Percentiles rank a stretch among this genome's conserved stretches.
These are phyloP conservation scores for Hemisphaericaspora nanyangensis DNA, from an alignment of 805 yeast genomes.

Conservation along the genomic window DNA sequence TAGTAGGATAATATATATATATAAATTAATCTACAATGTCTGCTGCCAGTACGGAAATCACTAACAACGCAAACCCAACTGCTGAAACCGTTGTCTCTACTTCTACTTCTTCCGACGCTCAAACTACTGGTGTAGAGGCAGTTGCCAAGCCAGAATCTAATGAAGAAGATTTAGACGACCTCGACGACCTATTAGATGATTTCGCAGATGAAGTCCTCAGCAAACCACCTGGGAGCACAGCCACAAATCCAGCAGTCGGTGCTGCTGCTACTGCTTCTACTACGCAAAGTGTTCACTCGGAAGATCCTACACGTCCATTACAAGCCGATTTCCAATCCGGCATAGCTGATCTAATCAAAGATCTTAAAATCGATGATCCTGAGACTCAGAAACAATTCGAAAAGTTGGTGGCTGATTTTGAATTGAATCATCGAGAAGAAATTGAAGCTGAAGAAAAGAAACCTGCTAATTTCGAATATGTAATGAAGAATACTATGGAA, in stretches of 20 bases:
- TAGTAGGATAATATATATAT: too few species aligned
- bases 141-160: conserved; percentile 3
- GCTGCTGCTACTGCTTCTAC: not conserved
- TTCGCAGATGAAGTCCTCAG: conserved; percentile 68
- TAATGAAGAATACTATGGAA: conserved; percentile 76
- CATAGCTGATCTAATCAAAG: conserved; percentile 43
- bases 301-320: conserved; percentile 17
- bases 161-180: conserved; percentile 60
- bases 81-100: conserved; percentile 1
- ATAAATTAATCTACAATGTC: too few species aligned
- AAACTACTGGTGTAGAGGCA: too few species aligned
- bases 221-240: conserved; percentile 50
- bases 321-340: conserved; percentile 30
- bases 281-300: too few species aligned
- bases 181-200: conserved; percentile 83
- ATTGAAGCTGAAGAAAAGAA: conserved; percentile 22
- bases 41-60: too few species aligned
- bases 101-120: not conserved
- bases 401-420: conserved; percentile 42
- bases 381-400: conserved; percentile 51
- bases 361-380: conserved; percentile 49
- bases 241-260: conserved; percentile 8
- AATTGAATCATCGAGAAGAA: conserved; percentile 29
- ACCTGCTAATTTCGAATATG: conserved; percentile 56
- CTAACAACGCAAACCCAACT: too few species aligned